Conservation (phyloP, 306 rosid species). For the Rosa rugosa region DNA sequence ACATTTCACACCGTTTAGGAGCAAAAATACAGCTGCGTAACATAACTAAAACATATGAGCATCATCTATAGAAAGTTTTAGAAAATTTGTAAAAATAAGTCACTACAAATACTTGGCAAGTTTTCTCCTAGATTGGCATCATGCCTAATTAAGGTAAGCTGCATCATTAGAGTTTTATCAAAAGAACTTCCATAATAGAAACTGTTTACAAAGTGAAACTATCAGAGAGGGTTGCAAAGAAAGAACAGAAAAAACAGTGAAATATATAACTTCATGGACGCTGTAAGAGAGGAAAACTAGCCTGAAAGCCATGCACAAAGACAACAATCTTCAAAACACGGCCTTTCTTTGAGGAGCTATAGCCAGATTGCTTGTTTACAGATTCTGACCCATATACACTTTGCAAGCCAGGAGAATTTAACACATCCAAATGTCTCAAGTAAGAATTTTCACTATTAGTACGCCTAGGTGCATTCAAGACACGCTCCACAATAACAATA, state of each 20-base stretch:
- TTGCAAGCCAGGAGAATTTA: conserved; percentile 36
- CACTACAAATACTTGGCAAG: neutral
- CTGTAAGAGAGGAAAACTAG: conserved; percentile 41
- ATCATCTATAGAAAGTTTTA: neutral
- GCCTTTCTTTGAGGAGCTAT: conserved; percentile 37
- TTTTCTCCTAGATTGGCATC: neutral
- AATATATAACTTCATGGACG: conserved; percentile 9
- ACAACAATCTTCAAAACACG: conserved; percentile 76
- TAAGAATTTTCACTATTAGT: conserved; percentile 63
- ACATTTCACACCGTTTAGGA: conserved; percentile 3
- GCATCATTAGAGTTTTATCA: neutral
- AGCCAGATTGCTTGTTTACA: conserved; percentile 34
- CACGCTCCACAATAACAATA: conserved; percentile 81
- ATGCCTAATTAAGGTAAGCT: neutral
- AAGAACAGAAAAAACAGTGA: neutral
- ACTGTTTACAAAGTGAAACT: neutral
- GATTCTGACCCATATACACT: conserved; percentile 35
- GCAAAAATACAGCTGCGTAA: neutral
- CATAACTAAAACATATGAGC: conserved; percentile 1
- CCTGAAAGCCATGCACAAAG: conserved; percentile 99
- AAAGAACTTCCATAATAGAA: neutral
- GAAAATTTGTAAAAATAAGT: neutral
- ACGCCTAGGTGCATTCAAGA: conserved; percentile 74
- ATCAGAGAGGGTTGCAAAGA: neutral
- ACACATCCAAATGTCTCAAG: conserved; percentile 46